Conservation (phyloP, 2,329 filamentous ascomycete genomes). For the Aspergillus piperis region DNA sequence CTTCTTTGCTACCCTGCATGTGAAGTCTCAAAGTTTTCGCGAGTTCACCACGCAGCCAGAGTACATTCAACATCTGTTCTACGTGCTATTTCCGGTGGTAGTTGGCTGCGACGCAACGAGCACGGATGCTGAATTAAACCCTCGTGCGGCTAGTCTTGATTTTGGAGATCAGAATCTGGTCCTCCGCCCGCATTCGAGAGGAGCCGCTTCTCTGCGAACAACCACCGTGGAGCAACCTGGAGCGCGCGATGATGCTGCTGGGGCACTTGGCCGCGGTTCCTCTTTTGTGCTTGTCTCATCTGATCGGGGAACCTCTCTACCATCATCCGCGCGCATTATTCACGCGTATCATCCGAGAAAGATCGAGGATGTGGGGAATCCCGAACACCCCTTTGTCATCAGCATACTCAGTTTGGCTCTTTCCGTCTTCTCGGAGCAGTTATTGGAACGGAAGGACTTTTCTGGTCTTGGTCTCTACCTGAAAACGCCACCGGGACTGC, state of each 20-base stretch:
- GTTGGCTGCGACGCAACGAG: slow-evolving; percentile 82
- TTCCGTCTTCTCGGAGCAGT: slow-evolving; percentile 79
- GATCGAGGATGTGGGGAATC: slow-evolving; percentile 46
- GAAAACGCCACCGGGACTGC: slow-evolving; percentile 87
- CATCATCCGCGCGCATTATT: slow-evolving; percentile 64
- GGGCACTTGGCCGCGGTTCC: slow-evolving; percentile 74
- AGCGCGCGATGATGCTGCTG: slow-evolving; percentile 52
- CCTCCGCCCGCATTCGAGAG: slow-evolving; percentile 70
- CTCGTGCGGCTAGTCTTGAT: slow-evolving; percentile 74
- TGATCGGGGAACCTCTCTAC: slow-evolving; percentile 60
- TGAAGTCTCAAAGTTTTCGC: slow-evolving; percentile 73
- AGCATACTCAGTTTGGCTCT: slow-evolving; percentile 75
- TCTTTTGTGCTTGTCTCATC: slow-evolving; percentile 88
- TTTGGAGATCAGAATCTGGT: slow-evolving; percentile 86
- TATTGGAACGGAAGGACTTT: slow-evolving; percentile 87
- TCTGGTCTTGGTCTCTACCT: slow-evolving; percentile 80
- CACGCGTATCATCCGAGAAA: slow-evolving; percentile 63
- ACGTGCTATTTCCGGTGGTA: slow-evolving; percentile 81
- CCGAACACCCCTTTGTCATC: slow-evolving; percentile 72
- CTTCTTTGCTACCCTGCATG: slow-evolving; percentile 77
- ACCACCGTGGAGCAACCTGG: slow-evolving; percentile 59
- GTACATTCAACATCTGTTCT: slow-evolving; percentile 77
- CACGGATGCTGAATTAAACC: slow-evolving; percentile 83
- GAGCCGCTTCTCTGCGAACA: slow-evolving; percentile 71
- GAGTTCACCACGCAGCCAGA: slow-evolving; percentile 80